Evolutionary conservation across 495 filamentous ascomycete species (phyloP).

Genomic region (Monascus purpureus): DNA sequence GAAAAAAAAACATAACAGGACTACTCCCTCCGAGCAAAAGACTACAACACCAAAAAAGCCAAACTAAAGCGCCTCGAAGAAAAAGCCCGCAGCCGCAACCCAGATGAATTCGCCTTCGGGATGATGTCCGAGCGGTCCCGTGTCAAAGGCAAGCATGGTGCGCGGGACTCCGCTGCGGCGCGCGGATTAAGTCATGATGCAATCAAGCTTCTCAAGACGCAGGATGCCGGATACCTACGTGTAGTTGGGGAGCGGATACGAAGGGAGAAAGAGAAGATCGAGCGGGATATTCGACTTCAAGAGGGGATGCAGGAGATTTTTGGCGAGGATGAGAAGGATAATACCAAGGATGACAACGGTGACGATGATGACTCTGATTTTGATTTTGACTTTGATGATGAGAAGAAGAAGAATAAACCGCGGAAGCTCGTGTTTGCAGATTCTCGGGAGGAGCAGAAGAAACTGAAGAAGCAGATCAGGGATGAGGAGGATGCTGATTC

Average conservation of each 20-base stretch:
- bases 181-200: slow-evolving; percentile 45
- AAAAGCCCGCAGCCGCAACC: slow-evolving; percentile 78
- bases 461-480: slow-evolving; percentile 12
- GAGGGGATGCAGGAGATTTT: slow-evolving; percentile 17
- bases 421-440: slow-evolving; percentile 46
- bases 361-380: slow-evolving; percentile 18
- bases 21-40: slow-evolving; percentile 79
- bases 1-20: slow-evolving; percentile 42
- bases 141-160: slow-evolving; percentile 45
- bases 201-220: slow-evolving; percentile 85
- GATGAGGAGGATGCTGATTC: slow-evolving; percentile 7
- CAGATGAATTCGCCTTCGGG: slow-evolving; percentile 90
- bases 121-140: slow-evolving; percentile 53
- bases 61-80: slow-evolving; percentile 61
- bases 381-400: slow-evolving; percentile 13
- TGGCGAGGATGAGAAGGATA: slow-evolving; percentile 13
- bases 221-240: slow-evolving; percentile 80
- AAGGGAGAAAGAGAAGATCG: slow-evolving; percentile 43
- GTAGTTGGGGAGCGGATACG: slow-evolving; percentile 47
- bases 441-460: slow-evolving; percentile 33
- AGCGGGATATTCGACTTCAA: slow-evolving; percentile 36
- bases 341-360: slow-evolving; percentile 10
- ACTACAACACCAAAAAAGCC: slow-evolving; percentile 77
- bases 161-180: slow-evolving; percentile 22
- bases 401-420: slow-evolving; percentile 9